Conservation (phyloP, 768 basidiomycete genomes). For the Suillus decipiens region DNA sequence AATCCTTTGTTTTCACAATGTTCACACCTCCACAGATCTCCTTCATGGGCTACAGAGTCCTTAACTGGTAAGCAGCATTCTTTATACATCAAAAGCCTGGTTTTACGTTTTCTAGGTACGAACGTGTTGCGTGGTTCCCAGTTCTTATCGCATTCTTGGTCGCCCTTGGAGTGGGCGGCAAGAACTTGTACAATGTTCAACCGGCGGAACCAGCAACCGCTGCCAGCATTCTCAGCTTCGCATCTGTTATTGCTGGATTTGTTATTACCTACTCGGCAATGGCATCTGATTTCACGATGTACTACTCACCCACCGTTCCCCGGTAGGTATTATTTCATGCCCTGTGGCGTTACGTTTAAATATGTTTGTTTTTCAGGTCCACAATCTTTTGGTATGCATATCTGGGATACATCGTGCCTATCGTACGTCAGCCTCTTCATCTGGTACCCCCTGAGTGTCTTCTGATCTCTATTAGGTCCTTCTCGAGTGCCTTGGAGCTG, state of each 20-base stretch:
- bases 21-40: conserved; percentile 45
- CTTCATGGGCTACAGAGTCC: conserved; percentile 65
- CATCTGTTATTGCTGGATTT: conserved; percentile 72
- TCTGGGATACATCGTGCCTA: conserved; percentile 61
- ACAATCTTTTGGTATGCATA: conserved; percentile 67
- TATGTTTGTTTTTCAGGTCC: conserved; percentile 38
- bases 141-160: conserved; percentile 73
- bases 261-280: conserved; percentile 62
- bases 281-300: conserved; percentile 75
- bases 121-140: conserved; percentile 76
- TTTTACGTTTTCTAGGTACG: conserved; percentile 51
- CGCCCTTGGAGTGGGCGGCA: conserved; percentile 71
- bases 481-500: conserved; percentile 65
- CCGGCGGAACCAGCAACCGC: conserved; percentile 57
- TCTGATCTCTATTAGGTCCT: conserved; percentile 26
- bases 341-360: conserved; percentile 13
- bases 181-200: conserved; percentile 54
- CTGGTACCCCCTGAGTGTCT: conserved; percentile 4
- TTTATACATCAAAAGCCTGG: background rate
- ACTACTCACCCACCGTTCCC: conserved; percentile 59
- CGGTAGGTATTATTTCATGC: conserved; percentile 41
- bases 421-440: conserved; percentile 45
- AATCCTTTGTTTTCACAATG: conserved; percentile 9
- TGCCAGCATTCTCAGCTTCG: conserved; percentile 59
- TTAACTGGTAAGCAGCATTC: conserved; percentile 48